Evolutionary conservation across 345 rosid species (phyloP).

Genomic region (Combretum micranthum): DNA sequence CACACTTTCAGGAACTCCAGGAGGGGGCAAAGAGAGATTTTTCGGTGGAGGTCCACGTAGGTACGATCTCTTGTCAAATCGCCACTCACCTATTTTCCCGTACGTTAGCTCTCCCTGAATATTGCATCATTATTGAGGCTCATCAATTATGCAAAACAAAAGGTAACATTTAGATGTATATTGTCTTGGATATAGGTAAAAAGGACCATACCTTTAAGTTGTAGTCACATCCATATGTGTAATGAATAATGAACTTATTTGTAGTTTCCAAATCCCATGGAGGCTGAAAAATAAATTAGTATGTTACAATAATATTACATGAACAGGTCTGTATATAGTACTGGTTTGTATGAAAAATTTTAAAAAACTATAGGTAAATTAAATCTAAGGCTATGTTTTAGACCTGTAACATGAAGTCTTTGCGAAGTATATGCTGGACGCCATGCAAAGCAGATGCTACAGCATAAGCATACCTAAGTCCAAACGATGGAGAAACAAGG

Average conservation of each 20-base stretch:
- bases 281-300: conserved; percentile 51
- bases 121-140: conserved; percentile 3
- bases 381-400: conserved; percentile 7
- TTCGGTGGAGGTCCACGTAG: conserved; percentile 69
- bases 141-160: neutral
- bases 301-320: conserved; percentile 7
- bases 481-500: conserved; percentile 12
- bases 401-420: conserved; percentile 98
- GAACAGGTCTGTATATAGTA: neutral
- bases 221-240: conserved; percentile 94
- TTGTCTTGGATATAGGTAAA: neutral
- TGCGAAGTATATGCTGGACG: conserved; percentile 70
- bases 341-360: too few relatives aligned
- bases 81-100: conserved; percentile 88
- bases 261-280: conserved; percentile 83
- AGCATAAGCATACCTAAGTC: conserved; percentile 90
- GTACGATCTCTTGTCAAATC: conserved; percentile 90
- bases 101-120: conserved; percentile 77
- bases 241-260: conserved; percentile 83
- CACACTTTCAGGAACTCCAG: conserved; percentile 93
- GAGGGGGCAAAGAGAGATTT: conserved; percentile 83
- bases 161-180: too few relatives aligned
- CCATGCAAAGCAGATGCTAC: conserved; percentile 96
- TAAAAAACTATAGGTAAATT: conserved; percentile 1
- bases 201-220: conserved; percentile 57